phyloP scores from a whole-genome alignment of 306 rosid species.

The Trifolium subterraneum region DNA sequence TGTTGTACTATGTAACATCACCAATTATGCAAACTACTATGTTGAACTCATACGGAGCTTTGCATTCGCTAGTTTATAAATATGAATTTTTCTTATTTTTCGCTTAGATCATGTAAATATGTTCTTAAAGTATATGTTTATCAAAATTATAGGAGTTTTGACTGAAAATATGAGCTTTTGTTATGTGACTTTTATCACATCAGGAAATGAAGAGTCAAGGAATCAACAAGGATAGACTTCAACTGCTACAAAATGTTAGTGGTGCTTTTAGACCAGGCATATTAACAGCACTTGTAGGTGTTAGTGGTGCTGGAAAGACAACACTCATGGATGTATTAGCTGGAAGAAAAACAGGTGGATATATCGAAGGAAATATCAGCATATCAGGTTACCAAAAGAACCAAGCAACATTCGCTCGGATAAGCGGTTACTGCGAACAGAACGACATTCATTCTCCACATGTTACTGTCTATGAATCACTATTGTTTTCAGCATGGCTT shows the following conservation, averaged over 20 bases:
- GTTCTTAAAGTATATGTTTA: background rate
- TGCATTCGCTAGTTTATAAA: background rate
- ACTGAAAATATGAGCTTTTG: background rate
- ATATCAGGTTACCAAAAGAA: slow-evolving; percentile 65
- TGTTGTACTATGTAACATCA: no score
- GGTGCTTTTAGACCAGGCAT: slow-evolving; percentile 67
- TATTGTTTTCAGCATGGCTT: slow-evolving; percentile 63
- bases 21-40: background rate
- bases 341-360: slow-evolving; percentile 67
- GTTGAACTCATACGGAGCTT: slow-evolving; percentile 5
- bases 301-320: slow-evolving; percentile 75
- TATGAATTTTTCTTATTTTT: background rate
- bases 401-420: slow-evolving; percentile 59
- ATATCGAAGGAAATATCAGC: slow-evolving; percentile 61
- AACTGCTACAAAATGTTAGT: slow-evolving; percentile 65
- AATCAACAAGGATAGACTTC: slow-evolving; percentile 58
- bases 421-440: slow-evolving; percentile 68
- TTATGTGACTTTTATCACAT: background rate
- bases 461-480: slow-evolving; percentile 61
- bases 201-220: slow-evolving; percentile 86
- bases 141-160: slow-evolving; percentile 3
- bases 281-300: slow-evolving; percentile 67
- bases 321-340: slow-evolving; percentile 72
- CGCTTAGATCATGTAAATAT: slow-evolving; percentile 4
- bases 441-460: slow-evolving; percentile 61